A percentile compares a stretch with the other conserved stretches of the same genome.
Conservation (phyloP, 306 rosid species). For the Prunus mongolica region DNA sequence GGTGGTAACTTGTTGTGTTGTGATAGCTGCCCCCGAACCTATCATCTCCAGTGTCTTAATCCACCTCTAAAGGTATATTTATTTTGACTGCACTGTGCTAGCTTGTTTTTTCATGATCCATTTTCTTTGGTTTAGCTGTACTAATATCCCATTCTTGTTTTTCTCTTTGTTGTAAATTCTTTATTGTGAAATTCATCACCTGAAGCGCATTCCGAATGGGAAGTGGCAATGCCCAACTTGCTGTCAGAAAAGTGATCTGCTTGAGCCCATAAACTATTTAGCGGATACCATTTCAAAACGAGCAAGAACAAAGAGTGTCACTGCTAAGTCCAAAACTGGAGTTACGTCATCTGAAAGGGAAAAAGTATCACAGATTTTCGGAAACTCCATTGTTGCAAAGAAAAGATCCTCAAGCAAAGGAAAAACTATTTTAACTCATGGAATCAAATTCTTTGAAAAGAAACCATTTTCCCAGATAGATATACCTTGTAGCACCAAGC, state of each 20-base stretch:
- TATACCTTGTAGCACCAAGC: conserved; percentile 48
- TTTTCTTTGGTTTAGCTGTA: conserved; percentile 13
- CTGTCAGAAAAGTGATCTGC: conserved; percentile 60
- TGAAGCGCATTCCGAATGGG: conserved; percentile 90
- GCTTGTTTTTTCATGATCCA: not conserved
- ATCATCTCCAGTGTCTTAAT: conserved; percentile 88
- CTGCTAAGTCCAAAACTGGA: conserved; percentile 55
- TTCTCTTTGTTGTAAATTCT: conserved; percentile 12
- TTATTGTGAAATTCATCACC: conserved; percentile 26
- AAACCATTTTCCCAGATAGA: conserved; percentile 42
- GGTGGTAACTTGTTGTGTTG: conserved; percentile 98
- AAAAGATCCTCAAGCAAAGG: conserved; percentile 85
- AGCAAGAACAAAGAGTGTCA: conserved; percentile 74
- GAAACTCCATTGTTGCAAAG: conserved; percentile 68
- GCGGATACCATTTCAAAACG: conserved; percentile 73
- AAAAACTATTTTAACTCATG: conserved; percentile 48
- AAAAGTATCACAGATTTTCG: conserved; percentile 72
- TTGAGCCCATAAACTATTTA: conserved; percentile 50
- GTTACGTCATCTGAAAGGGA: conserved; percentile 53
- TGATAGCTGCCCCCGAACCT: conserved; percentile 95
- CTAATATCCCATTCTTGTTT: not conserved
- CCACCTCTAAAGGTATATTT: conserved; percentile 95
- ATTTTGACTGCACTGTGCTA: conserved; percentile 13
- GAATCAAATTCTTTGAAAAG: conserved; percentile 44
- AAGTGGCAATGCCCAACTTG: conserved; percentile 96